These are phyloP conservation scores for Irpex sp. DNA, from an alignment of 1,284 basidiomycete species.

Conservation along the genomic window DNA sequence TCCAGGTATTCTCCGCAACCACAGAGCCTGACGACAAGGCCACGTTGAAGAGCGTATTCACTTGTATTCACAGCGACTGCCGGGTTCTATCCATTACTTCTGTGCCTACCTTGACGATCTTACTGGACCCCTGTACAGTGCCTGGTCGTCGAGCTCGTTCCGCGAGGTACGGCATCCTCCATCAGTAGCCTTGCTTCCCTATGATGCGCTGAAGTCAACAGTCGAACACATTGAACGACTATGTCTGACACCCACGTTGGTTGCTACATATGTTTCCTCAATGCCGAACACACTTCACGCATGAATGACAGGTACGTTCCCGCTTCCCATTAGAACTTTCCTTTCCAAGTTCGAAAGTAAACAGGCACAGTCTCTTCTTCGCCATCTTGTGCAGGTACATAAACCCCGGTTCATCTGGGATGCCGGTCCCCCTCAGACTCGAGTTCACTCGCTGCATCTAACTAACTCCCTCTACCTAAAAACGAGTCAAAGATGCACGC, in stretches of 20 bases:
- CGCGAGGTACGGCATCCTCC: not conserved
- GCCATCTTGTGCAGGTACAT: not conserved
- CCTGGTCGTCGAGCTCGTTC: not conserved
- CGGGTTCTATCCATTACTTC: no score
- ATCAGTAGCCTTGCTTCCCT: not conserved
- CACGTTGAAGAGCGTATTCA: no score
- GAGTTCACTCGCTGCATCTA: not conserved
- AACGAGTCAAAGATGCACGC: not conserved
- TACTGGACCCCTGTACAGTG: not conserved
- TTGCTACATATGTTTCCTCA: not conserved
- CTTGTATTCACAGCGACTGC: no score
- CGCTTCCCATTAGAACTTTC: not conserved
- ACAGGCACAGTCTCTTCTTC: not conserved
- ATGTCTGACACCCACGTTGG: not conserved
- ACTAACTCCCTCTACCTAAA: not conserved
- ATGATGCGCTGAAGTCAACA: not conserved
- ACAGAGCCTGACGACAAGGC: no score
- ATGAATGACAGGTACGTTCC: not conserved
- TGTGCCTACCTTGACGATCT: not conserved
- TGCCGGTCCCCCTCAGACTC: constrained; percentile 5
- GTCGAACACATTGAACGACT: not conserved
- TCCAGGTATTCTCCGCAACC: no score
- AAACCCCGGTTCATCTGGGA: not conserved
- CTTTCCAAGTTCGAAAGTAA: not conserved
- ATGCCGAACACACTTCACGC: not conserved